Percentiles rank a stretch among this genome's conserved stretches.
Evolutionary conservation across 371 early-diverging fungal genomes (phyloP).

Genomic region (Batrachochytrium dendrobatidis): DNA sequence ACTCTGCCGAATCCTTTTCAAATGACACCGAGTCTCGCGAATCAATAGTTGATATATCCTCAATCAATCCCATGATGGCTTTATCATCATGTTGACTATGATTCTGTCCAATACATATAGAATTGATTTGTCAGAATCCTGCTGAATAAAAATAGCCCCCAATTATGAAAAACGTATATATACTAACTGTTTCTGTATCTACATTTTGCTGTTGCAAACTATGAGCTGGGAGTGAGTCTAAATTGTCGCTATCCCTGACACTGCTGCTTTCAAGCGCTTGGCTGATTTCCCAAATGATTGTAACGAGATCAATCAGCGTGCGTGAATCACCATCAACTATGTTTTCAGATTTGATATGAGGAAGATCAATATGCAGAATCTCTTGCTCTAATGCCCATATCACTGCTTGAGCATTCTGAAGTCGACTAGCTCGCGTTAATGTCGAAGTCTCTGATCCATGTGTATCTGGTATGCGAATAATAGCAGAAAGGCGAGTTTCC

Average conservation of each 20-base stretch:
- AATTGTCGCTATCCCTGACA: not conserved
- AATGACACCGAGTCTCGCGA: not conserved
- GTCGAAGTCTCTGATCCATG: not conserved
- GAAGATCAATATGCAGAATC: constrained; percentile 13
- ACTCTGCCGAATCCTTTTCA: too few species aligned
- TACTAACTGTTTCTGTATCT: not conserved
- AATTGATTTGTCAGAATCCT: not conserved
- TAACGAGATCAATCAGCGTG: constrained; percentile 15
- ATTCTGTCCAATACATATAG: not conserved
- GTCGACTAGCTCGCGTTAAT: not conserved
- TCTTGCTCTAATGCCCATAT: constrained; percentile 11
- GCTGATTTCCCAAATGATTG: constrained; percentile 19
- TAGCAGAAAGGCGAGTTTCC: constrained; percentile 17
- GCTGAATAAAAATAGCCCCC: not conserved
- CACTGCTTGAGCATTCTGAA: constrained; percentile 17
- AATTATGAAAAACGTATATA: not conserved
- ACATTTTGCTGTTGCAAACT: not conserved
- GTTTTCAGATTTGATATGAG: constrained; percentile 17
- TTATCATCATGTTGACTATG: not conserved
- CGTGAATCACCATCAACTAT: constrained; percentile 13
- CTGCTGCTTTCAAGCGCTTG: constrained; percentile 5
- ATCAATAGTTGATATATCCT: not conserved
- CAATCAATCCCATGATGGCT: not conserved
- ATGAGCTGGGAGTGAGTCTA: not conserved
- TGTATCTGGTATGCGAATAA: constrained; percentile 4